Conservation (phyloP, 2,329 filamentous ascomycete genomes). For the Geoglossum cookeanum region DNA sequence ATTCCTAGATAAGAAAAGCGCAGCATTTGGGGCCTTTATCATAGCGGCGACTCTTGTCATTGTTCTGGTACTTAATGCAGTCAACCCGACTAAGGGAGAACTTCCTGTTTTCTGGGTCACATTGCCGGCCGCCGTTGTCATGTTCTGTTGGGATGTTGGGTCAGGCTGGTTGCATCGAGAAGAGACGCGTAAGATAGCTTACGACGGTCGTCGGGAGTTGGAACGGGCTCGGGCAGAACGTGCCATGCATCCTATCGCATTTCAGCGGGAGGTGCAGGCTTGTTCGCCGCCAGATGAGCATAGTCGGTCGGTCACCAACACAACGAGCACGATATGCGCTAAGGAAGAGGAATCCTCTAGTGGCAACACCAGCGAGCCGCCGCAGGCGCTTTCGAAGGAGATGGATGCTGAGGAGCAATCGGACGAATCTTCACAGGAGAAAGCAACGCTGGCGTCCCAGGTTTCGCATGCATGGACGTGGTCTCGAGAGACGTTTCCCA, state of each 20-base stretch:
- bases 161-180: constrained; percentile 44
- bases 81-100: constrained; percentile 28
- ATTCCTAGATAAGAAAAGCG: constrained; percentile 47
- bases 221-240: constrained; percentile 25
- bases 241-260: constrained; percentile 6
- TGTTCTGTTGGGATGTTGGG: constrained; percentile 47
- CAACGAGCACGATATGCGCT: neutral
- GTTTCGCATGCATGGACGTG: constrained; percentile 30
- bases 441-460: constrained; percentile 34
- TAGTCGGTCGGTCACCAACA: constrained; percentile 3
- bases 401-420: constrained; percentile 3
- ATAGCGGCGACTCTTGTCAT: constrained; percentile 50
- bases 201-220: constrained; percentile 31
- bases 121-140: constrained; percentile 45
- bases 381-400: constrained; percentile 10
- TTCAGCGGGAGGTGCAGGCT: constrained; percentile 5
- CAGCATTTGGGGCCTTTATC: constrained; percentile 41
- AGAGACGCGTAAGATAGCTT: constrained; percentile 43
- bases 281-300: constrained; percentile 6
- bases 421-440: constrained; percentile 7
- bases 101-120: constrained; percentile 50
- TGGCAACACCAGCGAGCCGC: neutral
- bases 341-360: neutral
- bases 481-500: constrained; percentile 52
- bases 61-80: constrained; percentile 45